Evolutionary conservation across 192 early-diverging fungal genomes (phyloP).

Genomic region (Coemansia sp.): DNA sequence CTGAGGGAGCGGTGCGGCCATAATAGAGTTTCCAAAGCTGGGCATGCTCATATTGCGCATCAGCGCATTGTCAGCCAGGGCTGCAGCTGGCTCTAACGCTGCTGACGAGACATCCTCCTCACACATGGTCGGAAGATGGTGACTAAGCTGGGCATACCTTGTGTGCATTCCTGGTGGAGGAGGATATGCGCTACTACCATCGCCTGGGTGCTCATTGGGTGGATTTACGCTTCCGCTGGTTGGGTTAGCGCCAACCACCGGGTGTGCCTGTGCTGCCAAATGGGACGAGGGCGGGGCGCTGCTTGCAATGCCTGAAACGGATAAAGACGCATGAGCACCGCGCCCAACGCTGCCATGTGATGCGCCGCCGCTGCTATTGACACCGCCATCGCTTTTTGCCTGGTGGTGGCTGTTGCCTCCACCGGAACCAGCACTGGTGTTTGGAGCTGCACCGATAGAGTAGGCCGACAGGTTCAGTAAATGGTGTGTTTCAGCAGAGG

Average conservation of each 20-base stretch:
- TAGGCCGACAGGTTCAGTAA: conserved; percentile 31
- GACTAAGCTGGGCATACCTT: conserved; percentile 30
- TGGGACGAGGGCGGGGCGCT: conserved; percentile 11
- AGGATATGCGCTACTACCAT: conserved; percentile 3
- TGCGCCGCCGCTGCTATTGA: conserved; percentile 23
- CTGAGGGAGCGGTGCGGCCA: conserved; percentile 12
- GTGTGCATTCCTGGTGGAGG: conserved; percentile 10
- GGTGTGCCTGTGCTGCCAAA: background rate
- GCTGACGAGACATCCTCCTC: conserved; percentile 26
- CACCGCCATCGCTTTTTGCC: conserved; percentile 3
- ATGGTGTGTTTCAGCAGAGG: conserved; percentile 12
- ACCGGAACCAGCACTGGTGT: conserved; percentile 5
- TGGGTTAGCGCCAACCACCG: conserved; percentile 6
- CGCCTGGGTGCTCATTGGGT: conserved; percentile 4
- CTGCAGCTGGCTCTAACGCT: conserved; percentile 10
- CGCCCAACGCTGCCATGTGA: conserved; percentile 26
- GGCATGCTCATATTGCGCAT: conserved; percentile 46
- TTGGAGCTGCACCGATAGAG: conserved; percentile 25
- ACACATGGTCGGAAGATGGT: conserved; percentile 47
- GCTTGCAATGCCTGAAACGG: conserved; percentile 3
- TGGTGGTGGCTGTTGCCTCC: conserved; percentile 6
- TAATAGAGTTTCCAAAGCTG: conserved; percentile 9
- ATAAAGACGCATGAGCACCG: background rate
- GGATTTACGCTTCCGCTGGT: background rate
- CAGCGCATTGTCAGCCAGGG: conserved; percentile 19